phyloP scores from a whole-genome alignment of 495 filamentous ascomycete genomes.

The Neurospora sp. region DNA sequence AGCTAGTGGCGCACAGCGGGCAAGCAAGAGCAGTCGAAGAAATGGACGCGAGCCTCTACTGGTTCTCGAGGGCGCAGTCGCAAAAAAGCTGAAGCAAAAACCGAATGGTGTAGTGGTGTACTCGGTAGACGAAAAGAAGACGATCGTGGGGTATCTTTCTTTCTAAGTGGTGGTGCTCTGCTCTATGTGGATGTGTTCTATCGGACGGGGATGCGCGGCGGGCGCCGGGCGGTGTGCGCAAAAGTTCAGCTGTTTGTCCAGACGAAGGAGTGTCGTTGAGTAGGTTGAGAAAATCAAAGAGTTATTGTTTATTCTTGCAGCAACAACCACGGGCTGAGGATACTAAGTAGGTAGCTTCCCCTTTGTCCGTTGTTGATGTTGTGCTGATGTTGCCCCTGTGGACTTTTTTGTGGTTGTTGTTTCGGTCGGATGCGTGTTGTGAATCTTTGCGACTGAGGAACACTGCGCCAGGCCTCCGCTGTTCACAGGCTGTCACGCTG shows the following conservation, averaged over 20 bases:
- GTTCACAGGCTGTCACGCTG: not conserved
- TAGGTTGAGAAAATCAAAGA: not conserved
- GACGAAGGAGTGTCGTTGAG: not conserved
- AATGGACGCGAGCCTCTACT: not conserved
- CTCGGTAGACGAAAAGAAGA: not conserved
- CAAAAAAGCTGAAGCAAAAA: not conserved
- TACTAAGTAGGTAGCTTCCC: not conserved
- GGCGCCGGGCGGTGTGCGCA: not conserved
- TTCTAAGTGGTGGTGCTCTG: not conserved
- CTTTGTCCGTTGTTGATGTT: not conserved
- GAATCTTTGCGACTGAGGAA: not conserved
- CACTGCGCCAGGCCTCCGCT: not conserved
- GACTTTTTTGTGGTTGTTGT: not conserved
- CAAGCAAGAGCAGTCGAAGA: not conserved
- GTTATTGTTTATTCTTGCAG: not conserved
- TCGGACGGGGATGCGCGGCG: not conserved
- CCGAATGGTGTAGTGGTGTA: not conserved
- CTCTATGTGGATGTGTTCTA: not conserved
- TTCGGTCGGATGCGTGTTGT: not conserved
- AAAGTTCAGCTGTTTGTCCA: not conserved
- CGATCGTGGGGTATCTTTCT: not conserved
- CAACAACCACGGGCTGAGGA: not conserved
- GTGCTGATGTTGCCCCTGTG: not conserved
- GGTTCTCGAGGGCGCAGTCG: not conserved
- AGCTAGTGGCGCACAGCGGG: not conserved